Conservation (phyloP, 805 yeast genomes). For the Schizosaccharomyces cryophilus region DNA sequence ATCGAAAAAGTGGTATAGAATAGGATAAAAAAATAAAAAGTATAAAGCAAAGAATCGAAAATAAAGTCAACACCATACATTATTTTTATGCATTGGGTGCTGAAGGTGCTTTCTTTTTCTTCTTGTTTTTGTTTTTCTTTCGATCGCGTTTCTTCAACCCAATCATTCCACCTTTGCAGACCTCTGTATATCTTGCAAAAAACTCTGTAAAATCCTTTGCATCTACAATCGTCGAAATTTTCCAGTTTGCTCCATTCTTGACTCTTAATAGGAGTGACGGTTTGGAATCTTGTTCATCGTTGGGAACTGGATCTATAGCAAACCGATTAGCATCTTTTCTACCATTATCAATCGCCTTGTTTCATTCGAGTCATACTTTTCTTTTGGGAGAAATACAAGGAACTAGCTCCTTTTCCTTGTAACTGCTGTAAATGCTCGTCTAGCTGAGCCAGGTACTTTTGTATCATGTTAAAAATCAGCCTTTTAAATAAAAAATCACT, state of each 20-base stretch:
- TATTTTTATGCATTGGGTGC: background rate
- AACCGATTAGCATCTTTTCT: background rate
- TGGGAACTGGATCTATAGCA: background rate
- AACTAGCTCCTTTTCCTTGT: background rate
- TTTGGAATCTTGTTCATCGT: background rate
- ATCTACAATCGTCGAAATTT: background rate
- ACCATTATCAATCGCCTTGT: background rate
- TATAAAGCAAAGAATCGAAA: too few species aligned
- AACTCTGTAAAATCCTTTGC: background rate
- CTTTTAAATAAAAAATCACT: background rate
- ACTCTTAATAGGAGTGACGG: background rate
- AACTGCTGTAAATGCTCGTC: background rate
- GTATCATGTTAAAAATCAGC: background rate
- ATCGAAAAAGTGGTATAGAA: too few species aligned
- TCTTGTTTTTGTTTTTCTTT: conserved; percentile 1
- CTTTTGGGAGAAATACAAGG: background rate
- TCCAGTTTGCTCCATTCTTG: background rate
- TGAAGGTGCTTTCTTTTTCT: background rate
- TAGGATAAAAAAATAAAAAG: too few species aligned
- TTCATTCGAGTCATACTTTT: background rate
- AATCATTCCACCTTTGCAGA: conserved; percentile 1
- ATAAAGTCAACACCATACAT: conserved; percentile 3
- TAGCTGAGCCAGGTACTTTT: background rate
- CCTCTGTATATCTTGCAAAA: background rate
- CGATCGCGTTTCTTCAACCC: conserved; percentile 1